phyloP scores from a whole-genome alignment of 768 basidiomycete genomes.

The Trametopsis cervina region DNA sequence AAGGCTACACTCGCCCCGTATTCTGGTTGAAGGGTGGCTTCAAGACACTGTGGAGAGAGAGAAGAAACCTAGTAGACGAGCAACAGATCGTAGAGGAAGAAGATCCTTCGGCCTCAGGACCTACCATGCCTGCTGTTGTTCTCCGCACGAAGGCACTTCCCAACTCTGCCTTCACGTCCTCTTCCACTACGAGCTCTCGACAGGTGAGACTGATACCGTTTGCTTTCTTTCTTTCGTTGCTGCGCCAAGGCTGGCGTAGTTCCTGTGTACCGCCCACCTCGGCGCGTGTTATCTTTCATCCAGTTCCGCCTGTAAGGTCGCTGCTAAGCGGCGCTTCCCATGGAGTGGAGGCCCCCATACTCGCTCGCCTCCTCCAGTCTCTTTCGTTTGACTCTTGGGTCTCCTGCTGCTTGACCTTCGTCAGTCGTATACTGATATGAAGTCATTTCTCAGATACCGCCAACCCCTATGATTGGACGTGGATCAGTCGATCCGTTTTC shows the following conservation, averaged over 20 bases:
- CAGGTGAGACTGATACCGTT: slow-evolving; percentile 14
- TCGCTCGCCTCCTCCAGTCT: no score
- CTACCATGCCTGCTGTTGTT: slow-evolving; percentile 17
- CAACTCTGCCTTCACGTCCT: slow-evolving; percentile 53
- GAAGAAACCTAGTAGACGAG: slow-evolving; percentile 45
- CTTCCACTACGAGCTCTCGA: slow-evolving; percentile 30
- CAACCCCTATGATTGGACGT: background rate
- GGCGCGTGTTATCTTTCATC: no score
- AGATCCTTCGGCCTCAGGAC: slow-evolving; percentile 24
- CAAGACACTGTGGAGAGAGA: slow-evolving; percentile 54
- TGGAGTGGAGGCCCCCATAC: no score
- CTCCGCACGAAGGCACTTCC: slow-evolving; percentile 58
- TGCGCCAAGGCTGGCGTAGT: no score
- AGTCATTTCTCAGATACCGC: background rate
- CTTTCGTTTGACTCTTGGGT: no score
- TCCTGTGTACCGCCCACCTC: no score
- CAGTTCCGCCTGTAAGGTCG: no score
- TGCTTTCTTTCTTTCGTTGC: slow-evolving; percentile 9
- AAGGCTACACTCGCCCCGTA: slow-evolving; percentile 57
- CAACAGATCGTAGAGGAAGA: slow-evolving; percentile 41
- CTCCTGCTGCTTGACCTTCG: no score
- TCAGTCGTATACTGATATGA: no score
- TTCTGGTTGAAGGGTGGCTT: slow-evolving; percentile 83
- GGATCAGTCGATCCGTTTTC: background rate
- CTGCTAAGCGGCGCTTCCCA: no score